Evolutionary conservation across 2,329 filamentous ascomycete species (phyloP).

Genomic region (Mycosphaerella arachidis): DNA sequence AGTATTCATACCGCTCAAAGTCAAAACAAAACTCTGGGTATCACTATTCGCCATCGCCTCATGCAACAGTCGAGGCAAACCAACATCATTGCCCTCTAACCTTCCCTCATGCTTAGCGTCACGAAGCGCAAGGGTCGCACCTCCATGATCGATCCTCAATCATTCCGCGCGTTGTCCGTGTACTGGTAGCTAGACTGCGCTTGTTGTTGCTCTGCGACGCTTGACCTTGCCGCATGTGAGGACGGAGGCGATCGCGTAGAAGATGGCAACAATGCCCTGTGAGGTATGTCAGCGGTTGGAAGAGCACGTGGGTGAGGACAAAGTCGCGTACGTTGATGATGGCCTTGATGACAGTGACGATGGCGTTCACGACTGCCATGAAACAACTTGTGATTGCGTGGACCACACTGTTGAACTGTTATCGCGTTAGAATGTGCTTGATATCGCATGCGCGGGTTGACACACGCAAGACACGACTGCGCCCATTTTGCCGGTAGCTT

Average conservation of each 20-base stretch:
- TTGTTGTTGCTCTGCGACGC: constrained; percentile 35
- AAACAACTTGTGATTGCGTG: constrained; percentile 42
- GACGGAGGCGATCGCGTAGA: constrained; percentile 47
- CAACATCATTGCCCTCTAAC: neutral
- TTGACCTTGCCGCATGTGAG: constrained; percentile 46
- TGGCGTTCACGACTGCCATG: constrained; percentile 42
- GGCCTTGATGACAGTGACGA: constrained; percentile 43
- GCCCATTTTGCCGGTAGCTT: constrained; percentile 59
- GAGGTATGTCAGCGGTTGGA: constrained; percentile 20
- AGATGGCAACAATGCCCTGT: constrained; percentile 47
- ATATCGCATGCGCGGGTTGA: constrained; percentile 19
- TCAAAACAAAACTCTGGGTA: constrained; percentile 17
- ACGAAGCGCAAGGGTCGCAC: neutral
- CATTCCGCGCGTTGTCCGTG: neutral
- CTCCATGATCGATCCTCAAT: neutral
- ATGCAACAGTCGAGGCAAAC: constrained; percentile 1
- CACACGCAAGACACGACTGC: constrained; percentile 79
- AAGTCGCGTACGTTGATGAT: constrained; percentile 38
- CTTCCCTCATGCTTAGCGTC: neutral
- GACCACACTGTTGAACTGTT: constrained; percentile 38
- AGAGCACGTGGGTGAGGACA: neutral
- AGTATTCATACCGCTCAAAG: constrained; percentile 5
- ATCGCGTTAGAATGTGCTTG: neutral
- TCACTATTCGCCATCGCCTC: constrained; percentile 15
- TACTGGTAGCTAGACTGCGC: constrained; percentile 30